phyloP scores from a whole-genome alignment of 139 green algal species.

The Haematococcus sp. region DNA sequence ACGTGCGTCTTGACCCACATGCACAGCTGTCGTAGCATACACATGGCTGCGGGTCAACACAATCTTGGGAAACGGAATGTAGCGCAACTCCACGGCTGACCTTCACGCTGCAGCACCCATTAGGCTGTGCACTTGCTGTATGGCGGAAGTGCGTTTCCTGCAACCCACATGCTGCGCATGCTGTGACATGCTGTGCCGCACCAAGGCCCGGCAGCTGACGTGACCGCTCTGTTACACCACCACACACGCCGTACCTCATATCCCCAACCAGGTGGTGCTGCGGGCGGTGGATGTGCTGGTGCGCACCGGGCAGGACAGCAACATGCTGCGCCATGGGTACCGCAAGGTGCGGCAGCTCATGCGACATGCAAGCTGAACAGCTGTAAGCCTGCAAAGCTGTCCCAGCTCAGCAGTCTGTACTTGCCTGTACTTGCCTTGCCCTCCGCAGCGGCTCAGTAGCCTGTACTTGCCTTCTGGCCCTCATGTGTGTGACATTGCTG shows the following conservation, averaged over 20 bases:
- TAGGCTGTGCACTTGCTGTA: background rate
- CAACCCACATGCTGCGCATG: background rate
- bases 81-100: background rate
- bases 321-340: conserved; percentile 9
- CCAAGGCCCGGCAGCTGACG: background rate
- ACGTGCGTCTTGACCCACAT: background rate
- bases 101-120: background rate
- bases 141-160: too few species aligned
- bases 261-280: background rate
- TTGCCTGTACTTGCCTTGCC: too few species aligned
- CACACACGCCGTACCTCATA: too few species aligned
- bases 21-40: background rate
- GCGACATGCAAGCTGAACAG: too few species aligned
- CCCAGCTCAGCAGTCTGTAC: too few species aligned
- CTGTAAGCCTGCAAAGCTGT: too few species aligned
- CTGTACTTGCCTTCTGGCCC: too few species aligned
- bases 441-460: too few species aligned
- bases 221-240: background rate
- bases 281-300: conserved; percentile 3
- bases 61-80: background rate
- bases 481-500: too few species aligned
- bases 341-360: conserved; percentile 7
- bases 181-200: background rate
- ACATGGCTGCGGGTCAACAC: background rate
- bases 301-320: background rate